Evolutionary conservation across 1,284 basidiomycete species (phyloP).

Genomic region (Quambalaria eucalypti): DNA sequence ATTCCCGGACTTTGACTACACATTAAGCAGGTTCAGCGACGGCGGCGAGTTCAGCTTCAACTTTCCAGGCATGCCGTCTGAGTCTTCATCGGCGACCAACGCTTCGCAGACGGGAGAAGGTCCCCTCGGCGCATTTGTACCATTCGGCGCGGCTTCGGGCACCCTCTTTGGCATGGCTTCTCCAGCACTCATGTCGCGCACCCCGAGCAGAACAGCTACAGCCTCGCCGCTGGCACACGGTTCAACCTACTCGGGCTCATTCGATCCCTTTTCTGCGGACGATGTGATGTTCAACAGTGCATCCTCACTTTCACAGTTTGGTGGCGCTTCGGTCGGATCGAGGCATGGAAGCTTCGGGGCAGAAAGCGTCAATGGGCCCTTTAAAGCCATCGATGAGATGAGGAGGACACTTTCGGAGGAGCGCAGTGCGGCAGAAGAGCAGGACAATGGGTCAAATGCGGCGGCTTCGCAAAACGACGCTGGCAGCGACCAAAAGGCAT

Average conservation of each 20-base stretch:
- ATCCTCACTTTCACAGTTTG: too few relatives aligned
- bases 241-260: slow-evolving; percentile 33
- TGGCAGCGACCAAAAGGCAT: too few relatives aligned
- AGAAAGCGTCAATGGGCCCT: slow-evolving; percentile 12
- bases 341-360: background rate
- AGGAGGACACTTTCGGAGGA: slow-evolving; percentile 25
- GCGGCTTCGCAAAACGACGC: slow-evolving; percentile 2
- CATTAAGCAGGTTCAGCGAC: slow-evolving; percentile 31
- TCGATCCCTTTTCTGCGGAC: slow-evolving; percentile 39
- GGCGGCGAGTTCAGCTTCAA: slow-evolving; percentile 43
- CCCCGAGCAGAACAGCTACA: background rate
- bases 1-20: slow-evolving; percentile 42
- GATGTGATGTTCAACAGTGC: background rate
- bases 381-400: slow-evolving; percentile 28
- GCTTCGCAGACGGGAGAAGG: background rate
- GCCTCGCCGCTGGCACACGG: background rate
- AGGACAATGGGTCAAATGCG: slow-evolving; percentile 8
- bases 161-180: slow-evolving; percentile 1
- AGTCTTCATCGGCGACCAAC: background rate
- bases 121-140: slow-evolving; percentile 2
- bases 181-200: too few relatives aligned
- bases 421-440: slow-evolving; percentile 3
- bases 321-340: too few relatives aligned
- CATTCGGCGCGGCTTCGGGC: background rate
- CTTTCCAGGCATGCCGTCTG: slow-evolving; percentile 19